Conservation (phyloP, 148 eudicot genomes). For the Tetragonia tetragonoides region DNA sequence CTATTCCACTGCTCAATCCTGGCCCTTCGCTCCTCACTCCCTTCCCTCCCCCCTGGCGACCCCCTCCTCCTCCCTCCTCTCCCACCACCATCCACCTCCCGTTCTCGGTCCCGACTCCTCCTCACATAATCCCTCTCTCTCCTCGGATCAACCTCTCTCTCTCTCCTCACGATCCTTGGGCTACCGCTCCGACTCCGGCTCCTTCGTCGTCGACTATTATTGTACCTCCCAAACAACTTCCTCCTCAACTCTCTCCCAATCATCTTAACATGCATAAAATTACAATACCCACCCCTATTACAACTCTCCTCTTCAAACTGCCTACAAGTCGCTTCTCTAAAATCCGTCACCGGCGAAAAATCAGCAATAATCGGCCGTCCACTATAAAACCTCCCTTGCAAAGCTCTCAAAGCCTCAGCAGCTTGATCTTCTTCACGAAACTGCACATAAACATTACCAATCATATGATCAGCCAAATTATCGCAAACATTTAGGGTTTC, state of each 20-base stretch:
- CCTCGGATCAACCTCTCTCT: constrained; percentile 16
- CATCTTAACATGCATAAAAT: constrained; percentile 76
- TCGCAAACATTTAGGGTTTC: constrained; percentile 73
- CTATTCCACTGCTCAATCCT: constrained; percentile 67
- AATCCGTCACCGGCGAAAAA: constrained; percentile 77
- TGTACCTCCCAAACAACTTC: constrained; percentile 46
- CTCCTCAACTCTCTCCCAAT: constrained; percentile 62
- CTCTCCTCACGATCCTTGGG: constrained; percentile 27
- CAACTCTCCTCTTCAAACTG: constrained; percentile 76
- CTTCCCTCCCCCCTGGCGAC: constrained; percentile 34
- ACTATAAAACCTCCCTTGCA: constrained; percentile 59
- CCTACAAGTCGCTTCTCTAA: constrained; percentile 72
- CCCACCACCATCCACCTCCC: constrained; percentile 26
- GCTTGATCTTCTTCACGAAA: constrained; percentile 78
- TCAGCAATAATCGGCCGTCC: constrained; percentile 79
- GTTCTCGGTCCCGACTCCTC: constrained; percentile 27
- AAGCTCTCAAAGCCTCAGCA: constrained; percentile 44
- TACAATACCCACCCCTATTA: constrained; percentile 76
- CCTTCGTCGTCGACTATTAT: constrained; percentile 18
- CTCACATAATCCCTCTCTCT: constrained; percentile 25
- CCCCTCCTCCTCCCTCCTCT: constrained; percentile 36
- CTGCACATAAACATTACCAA: constrained; percentile 82
- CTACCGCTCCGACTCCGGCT: constrained; percentile 41
- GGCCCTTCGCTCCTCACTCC: constrained; percentile 59
- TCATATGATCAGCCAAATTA: constrained; percentile 76